A percentile compares a stretch with the other conserved stretches of the same genome.
Evolutionary conservation across 352 stramenopile species (phyloP).

Genomic region (Phytopythium mirpurense): DNA sequence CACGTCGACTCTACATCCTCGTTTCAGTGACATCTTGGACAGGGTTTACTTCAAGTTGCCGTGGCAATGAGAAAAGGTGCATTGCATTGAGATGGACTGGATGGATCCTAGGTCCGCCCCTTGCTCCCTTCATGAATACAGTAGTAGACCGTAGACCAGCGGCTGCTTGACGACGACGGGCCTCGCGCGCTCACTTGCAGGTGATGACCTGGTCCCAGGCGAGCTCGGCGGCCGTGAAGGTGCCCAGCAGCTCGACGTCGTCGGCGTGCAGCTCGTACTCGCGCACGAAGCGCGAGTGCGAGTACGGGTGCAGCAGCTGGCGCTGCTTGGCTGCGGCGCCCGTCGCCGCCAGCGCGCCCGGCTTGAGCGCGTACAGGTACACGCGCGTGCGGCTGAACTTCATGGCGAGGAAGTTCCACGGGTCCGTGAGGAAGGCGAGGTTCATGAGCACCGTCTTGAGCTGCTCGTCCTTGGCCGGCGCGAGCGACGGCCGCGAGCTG

Average conservation of each 20-base stretch:
- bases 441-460: conserved; percentile 52
- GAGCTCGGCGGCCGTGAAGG: conserved; percentile 41
- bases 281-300: conserved; percentile 38
- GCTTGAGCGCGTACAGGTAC: conserved; percentile 25
- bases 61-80: no score
- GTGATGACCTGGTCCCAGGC: conserved; percentile 43
- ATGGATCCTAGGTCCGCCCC: no score
- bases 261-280: conserved; percentile 41
- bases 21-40: no score
- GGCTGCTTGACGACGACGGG: no score
- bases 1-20: no score
- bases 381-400: conserved; percentile 45
- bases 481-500: conserved; percentile 6
- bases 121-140: no score
- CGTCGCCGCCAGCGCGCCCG: neutral
- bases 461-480: conserved; percentile 9
- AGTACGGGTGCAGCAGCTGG: conserved; percentile 44
- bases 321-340: conserved; percentile 16
- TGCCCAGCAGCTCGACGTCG: conserved; percentile 34
- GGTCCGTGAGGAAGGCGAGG: conserved; percentile 46
- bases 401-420: conserved; percentile 45
- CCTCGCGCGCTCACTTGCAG: conserved; percentile 46
- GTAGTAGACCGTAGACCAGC: no score
- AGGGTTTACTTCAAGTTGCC: no score
- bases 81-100: no score